phyloP scores from a whole-genome alignment of 2,329 filamentous ascomycete genomes.

The Mycosphaerella arachidis region DNA sequence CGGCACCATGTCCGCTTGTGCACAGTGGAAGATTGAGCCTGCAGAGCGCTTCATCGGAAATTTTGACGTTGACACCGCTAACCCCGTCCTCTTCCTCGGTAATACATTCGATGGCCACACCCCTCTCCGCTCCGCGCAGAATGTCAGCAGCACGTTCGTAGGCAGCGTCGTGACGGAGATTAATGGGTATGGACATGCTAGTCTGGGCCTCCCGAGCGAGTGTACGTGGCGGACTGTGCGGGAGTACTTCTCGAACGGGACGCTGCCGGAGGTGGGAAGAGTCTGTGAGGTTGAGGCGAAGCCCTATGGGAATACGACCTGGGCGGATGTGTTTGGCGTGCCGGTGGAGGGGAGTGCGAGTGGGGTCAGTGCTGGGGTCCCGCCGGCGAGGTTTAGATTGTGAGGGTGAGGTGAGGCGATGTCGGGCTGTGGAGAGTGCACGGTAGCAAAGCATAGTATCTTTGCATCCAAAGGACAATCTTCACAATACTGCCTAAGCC shows the following conservation, averaged over 20 bases:
- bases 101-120: slow-evolving; percentile 40
- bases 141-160: slow-evolving; percentile 36
- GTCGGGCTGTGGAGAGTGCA: too few species aligned
- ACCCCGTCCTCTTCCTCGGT: slow-evolving; percentile 37
- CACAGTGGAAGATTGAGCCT: slow-evolving; percentile 38
- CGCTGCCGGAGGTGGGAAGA: slow-evolving; percentile 32
- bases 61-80: slow-evolving; percentile 30
- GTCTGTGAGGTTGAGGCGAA: slow-evolving; percentile 28
- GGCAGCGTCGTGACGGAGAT: slow-evolving; percentile 38
- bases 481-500: too few species aligned
- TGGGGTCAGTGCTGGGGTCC: too few species aligned
- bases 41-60: slow-evolving; percentile 36
- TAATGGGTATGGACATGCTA: slow-evolving; percentile 29
- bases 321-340: background rate
- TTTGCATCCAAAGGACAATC: too few species aligned
- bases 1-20: slow-evolving; percentile 26
- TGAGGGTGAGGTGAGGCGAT: too few species aligned
- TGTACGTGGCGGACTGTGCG: slow-evolving; percentile 30
- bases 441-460: too few species aligned
- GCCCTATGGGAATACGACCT: slow-evolving; percentile 1
- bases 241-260: slow-evolving; percentile 36
- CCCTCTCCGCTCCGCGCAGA: slow-evolving; percentile 37
- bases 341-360: too few species aligned
- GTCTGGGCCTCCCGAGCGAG: slow-evolving; percentile 27
- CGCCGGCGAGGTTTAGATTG: too few species aligned